Conservation (phyloP, 2,329 filamentous ascomycete genomes). For the Fusarium sp. region DNA sequence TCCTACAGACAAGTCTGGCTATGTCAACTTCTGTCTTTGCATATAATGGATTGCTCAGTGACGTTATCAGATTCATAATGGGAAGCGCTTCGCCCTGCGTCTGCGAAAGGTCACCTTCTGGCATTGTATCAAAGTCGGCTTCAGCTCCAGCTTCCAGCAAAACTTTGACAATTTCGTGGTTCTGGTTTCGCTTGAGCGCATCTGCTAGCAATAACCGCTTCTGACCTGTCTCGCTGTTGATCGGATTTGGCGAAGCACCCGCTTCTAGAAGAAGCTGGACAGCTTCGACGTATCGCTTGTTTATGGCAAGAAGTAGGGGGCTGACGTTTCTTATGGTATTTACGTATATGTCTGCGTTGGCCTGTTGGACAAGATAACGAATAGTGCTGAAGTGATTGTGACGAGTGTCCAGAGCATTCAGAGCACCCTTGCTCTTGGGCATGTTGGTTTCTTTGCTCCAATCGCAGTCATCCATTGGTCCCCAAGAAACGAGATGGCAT, state of each 20-base stretch:
- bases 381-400: conserved; percentile 23
- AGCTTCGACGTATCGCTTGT: conserved; percentile 5
- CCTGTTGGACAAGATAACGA: conserved; percentile 17
- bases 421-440: conserved; percentile 5
- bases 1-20: conserved; percentile 15
- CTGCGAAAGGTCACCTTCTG: not conserved
- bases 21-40: conserved; percentile 14
- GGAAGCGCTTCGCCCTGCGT: conserved; percentile 1
- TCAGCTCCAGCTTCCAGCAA: conserved; percentile 25
- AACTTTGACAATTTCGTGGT: conserved; percentile 2
- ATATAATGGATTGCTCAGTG: conserved; percentile 11
- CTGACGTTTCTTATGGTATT: not conserved
- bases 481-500: conserved; percentile 20
- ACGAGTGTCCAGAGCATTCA: conserved; percentile 4
- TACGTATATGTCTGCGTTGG: conserved; percentile 17
- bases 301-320: conserved; percentile 12
- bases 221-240: not conserved
- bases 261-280: conserved; percentile 25
- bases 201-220: conserved; percentile 21
- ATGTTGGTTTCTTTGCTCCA: conserved; percentile 15
- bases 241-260: conserved; percentile 32
- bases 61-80: conserved; percentile 23
- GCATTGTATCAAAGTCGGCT: conserved; percentile 19
- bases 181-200: conserved; percentile 9
- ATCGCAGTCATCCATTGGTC: not conserved